Conservation (phyloP, 2,329 filamentous ascomycete genomes). For the Diaporthe aspalathi region DNA sequence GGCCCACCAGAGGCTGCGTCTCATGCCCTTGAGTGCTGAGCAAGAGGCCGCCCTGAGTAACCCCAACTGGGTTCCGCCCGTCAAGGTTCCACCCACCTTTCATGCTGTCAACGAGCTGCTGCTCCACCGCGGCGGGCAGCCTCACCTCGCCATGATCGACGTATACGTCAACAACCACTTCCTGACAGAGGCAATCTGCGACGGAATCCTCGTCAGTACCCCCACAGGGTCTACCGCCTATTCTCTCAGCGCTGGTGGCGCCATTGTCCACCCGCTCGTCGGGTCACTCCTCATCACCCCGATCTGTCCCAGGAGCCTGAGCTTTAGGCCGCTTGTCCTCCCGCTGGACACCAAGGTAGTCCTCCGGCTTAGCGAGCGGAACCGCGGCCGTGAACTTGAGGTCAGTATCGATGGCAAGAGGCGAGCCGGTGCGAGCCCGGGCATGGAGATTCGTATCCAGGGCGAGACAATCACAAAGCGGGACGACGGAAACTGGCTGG, state of each 20-base stretch:
- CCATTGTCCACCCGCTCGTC: constrained; percentile 93
- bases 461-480: constrained; percentile 79
- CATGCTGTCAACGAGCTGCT: constrained; percentile 95
- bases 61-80: constrained; percentile 34
- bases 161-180: constrained; percentile 91
- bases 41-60: constrained; percentile 37
- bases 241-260: constrained; percentile 90
- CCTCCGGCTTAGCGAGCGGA: constrained; percentile 83
- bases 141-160: constrained; percentile 91
- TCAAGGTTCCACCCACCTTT: constrained; percentile 54
- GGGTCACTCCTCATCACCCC: constrained; percentile 90
- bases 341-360: constrained; percentile 88
- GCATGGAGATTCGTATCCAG: constrained; percentile 88
- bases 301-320: constrained; percentile 91
- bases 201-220: constrained; percentile 93
- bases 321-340: constrained; percentile 90
- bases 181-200: constrained; percentile 92
- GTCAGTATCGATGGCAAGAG: constrained; percentile 83
- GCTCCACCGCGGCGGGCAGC: constrained; percentile 88
- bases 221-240: constrained; percentile 97
- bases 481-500: constrained; percentile 64
- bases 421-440: constrained; percentile 74
- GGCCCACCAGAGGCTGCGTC: constrained; percentile 52
- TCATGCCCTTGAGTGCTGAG: constrained; percentile 40
- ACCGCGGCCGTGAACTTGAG: constrained; percentile 79